Conservation (phyloP, 2,329 filamentous ascomycete species). For the Colletotrichum brevisporum region DNA sequence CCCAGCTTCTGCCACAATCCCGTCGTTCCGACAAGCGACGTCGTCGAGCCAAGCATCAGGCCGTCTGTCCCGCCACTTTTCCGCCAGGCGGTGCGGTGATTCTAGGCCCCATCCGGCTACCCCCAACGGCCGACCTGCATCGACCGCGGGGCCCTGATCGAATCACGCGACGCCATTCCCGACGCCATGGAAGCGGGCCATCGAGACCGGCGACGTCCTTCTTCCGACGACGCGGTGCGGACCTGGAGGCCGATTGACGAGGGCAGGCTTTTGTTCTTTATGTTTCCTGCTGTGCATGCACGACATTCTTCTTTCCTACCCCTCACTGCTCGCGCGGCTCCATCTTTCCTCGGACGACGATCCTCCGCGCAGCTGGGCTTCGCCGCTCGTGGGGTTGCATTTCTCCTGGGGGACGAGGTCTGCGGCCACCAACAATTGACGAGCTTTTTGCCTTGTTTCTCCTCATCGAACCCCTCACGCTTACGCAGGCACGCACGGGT, state of each 20-base stretch:
- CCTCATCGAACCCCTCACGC: constrained; percentile 19
- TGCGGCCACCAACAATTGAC: constrained; percentile 31
- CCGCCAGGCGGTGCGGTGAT: not conserved
- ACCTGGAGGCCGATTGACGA: not conserved
- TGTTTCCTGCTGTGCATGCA: not conserved
- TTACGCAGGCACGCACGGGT: too few relatives aligned
- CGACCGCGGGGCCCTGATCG: not conserved
- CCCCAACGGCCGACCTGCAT: constrained; percentile 20
- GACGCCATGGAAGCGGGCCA: constrained; percentile 25
- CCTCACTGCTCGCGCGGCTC: constrained; percentile 11
- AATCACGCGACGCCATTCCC: constrained; percentile 32
- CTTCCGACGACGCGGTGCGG: not conserved
- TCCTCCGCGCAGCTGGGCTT: constrained; percentile 23
- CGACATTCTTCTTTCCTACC: not conserved
- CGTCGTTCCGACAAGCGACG: constrained; percentile 17
- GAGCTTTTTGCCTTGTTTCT: constrained; percentile 2
- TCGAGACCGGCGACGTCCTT: not conserved
- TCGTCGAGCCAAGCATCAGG: constrained; percentile 18
- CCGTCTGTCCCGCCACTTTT: constrained; percentile 4
- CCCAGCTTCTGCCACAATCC: not conserved
- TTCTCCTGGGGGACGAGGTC: constrained; percentile 13
- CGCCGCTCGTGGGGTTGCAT: constrained; percentile 23
- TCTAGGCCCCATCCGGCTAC: constrained; percentile 13
- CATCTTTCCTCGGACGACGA: constrained; percentile 33
- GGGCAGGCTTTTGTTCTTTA: not conserved